Base-by-base conservation (phyloP, 208 protist genomes). In the Leishmania gerbilli region DNA sequence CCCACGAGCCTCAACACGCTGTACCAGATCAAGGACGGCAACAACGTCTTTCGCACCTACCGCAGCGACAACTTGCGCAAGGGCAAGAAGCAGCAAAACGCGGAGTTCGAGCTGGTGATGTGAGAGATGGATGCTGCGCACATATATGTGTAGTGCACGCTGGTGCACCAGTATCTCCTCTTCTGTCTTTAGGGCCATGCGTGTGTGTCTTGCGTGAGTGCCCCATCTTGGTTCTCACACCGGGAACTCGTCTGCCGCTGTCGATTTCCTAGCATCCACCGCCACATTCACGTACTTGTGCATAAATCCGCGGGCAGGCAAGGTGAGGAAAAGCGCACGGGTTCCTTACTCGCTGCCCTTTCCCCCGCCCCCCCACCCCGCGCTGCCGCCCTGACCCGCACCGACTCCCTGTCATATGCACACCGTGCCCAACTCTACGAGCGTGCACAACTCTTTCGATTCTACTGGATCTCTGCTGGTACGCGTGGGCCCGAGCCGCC, bases 31-130 rank as follows among this genome's bases (percentile, higher is more conserved):
- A 86, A 83, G 58, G 65, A 77, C 34, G 85, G 79, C 75, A 86
- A 80, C 58, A 62, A 83, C 45, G 79, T 91, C 31, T 85, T 86
- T 34, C 51, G 83, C 49, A 88, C 84, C 49, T 84, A 82, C 67
- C 77, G 82, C 56, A 85, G 87, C 34, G 83, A 84, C 69, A 87
- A 80, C 75, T 60, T 91, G 68, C 71, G 72, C 49, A 83, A 86
- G 15, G 89, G 87, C 58, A 81, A 87, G 67, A 88, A 85, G 74
- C 79, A 88, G 56, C 79, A 81, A 72, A 89, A 87, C 75, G 79
- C 78, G 2, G 79, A 87, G 71, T 85, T 79, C 74, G 82, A 82
- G 31, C 19, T 81, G 37, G 65, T 84, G 24, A 81, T 88, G 65
- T 85, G 69, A 67, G 19, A 3, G 47, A 42, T 15, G 64, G n/a